Base-by-base conservation (phyloP, 176 grass and related monocot species). In the Oryza punctata region DNA sequence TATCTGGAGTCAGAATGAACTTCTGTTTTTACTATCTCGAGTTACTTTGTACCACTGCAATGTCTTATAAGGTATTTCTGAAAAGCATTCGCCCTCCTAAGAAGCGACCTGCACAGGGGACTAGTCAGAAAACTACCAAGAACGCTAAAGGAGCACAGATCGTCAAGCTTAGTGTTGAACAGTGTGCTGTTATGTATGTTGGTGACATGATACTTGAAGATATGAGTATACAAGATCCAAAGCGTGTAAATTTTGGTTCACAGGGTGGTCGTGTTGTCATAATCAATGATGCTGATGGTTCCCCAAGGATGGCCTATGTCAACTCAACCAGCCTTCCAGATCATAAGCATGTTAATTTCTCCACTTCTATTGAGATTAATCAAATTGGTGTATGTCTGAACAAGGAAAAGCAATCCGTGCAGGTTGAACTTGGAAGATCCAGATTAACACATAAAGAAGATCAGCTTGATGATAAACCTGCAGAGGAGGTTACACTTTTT, bases 221-320 rank as follows among this genome's bases (percentile, higher is more conserved):
- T 85, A 95, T 98, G 93, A 87, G 72, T 50, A 78, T 98, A 81
- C 81, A 78, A 67, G 96, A 98, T 84, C 91, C 96, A 54, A 98
- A 98, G 78, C 96, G 91, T 86, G 91, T 93, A 69, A 98, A 95
- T 75, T 98, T 91, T 80, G 96, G 96, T 84, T 90, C 93, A 80
- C 96, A 94, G 76, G 96, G 96, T 78, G 96, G 96, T 54, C 84
- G 84, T 64, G 82, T 90, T 76, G 69, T 98, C 75, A 90, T 98
- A 63, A 91, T 77, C 23, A 88, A 76, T 45, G 87, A 86, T 72
- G 82, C 65, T 82, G 78, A 90, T 73, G 92, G 96, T 79, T 84
- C 47, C 61, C 92, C 88, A 79, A 92, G 96, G 71, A 89, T 82
- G 81, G 96, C 96, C 49, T 88, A 84, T 79, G 85, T 98, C 81